Conservation (phyloP, 2,329 filamentous ascomycete species). For the Elsinoe arachidis region DNA sequence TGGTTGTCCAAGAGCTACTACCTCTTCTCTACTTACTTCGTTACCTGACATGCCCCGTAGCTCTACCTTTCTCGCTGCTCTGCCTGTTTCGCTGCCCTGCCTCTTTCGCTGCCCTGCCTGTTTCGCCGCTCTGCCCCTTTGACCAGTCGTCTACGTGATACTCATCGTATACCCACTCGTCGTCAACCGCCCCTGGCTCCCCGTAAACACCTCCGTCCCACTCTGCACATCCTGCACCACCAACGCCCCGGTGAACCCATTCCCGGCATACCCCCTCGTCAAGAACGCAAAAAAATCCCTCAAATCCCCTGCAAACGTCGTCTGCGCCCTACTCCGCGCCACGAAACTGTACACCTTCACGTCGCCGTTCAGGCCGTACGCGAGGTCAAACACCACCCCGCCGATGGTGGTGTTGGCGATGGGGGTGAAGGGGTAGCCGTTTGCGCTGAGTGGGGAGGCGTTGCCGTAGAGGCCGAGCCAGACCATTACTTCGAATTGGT, state of each 20-base stretch:
- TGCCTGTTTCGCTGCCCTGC: too few species aligned
- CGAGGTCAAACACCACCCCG: slow-evolving; percentile 16
- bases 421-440: slow-evolving; percentile 19
- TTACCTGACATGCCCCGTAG: too few species aligned
- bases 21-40: too few species aligned
- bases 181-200: slow-evolving; percentile 15
- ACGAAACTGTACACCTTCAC: slow-evolving; percentile 19
- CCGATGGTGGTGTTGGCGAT: slow-evolving; percentile 15
- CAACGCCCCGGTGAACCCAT: slow-evolving; percentile 5
- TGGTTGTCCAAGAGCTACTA: too few species aligned
- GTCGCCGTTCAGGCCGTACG: slow-evolving; percentile 17
- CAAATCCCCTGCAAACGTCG: slow-evolving; percentile 15
- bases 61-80: too few species aligned
- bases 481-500: slow-evolving; percentile 18
- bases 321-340: slow-evolving; percentile 15
- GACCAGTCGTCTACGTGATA: too few species aligned
- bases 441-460: slow-evolving; percentile 17
- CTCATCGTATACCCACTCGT: slow-evolving; percentile 13
- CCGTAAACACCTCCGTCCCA: slow-evolving; percentile 17
- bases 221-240: slow-evolving; percentile 16
- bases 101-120: too few species aligned
- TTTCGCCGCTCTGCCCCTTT: too few species aligned
- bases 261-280: background rate
- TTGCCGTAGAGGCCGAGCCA: slow-evolving; percentile 17
- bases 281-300: slow-evolving; percentile 8